Percentiles rank a stretch among this genome's conserved stretches.
These are phyloP conservation scores for Lasiosphaeriaceae sp. DNA, from an alignment of 495 filamentous ascomycete species.

Conservation along the genomic window DNA sequence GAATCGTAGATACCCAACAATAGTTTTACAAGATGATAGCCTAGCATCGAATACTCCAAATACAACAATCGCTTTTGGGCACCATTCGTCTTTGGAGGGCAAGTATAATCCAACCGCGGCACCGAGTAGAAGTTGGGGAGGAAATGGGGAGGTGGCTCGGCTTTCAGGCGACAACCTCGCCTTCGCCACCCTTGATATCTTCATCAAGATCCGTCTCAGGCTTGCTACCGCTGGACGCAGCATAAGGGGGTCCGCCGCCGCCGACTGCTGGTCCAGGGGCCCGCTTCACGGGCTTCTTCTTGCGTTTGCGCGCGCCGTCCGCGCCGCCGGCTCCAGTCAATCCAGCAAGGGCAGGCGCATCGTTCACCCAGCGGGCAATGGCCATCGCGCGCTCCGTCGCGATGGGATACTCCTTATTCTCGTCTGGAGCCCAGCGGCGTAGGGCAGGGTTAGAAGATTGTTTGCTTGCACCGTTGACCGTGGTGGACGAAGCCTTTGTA, in stretches of 20 bases:
- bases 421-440: slow-evolving; percentile 56
- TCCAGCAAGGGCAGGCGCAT: slow-evolving; percentile 16
- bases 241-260: not conserved
- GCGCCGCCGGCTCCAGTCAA: not conserved
- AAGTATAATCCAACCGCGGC: too few species aligned
- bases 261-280: not conserved
- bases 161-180: too few species aligned
- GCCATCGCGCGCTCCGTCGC: slow-evolving; percentile 63
- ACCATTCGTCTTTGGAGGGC: too few species aligned
- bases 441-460: not conserved
- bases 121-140: too few species aligned
- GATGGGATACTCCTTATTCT: slow-evolving; percentile 65
- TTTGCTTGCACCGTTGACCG: not conserved
- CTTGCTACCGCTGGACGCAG: not conserved
- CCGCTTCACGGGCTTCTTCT: slow-evolving; percentile 23
- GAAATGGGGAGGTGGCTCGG: too few species aligned
- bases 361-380: slow-evolving; percentile 61
- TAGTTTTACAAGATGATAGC: too few species aligned
- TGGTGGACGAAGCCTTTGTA: not conserved
- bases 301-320: slow-evolving; percentile 17
- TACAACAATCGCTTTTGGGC: too few species aligned
- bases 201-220: not conserved
- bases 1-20: too few species aligned
- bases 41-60: too few species aligned
- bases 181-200: not conserved